A percentile compares a stretch with the other conserved stretches of the same genome.
These are phyloP conservation scores for Plantago lanceolata DNA, from an alignment of 305 asterid genomes.

Conservation along the genomic window DNA sequence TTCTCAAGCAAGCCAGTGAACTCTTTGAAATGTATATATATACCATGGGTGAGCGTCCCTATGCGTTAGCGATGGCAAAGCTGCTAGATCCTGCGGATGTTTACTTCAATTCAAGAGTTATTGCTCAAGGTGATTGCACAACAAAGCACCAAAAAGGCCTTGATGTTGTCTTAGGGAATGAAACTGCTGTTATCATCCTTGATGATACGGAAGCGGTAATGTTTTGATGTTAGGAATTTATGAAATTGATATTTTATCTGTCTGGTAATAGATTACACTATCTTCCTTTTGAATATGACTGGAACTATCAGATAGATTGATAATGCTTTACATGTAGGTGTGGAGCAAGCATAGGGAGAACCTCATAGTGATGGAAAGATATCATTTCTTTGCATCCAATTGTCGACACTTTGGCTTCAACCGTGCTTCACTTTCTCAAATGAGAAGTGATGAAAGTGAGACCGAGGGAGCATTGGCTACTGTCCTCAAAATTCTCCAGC, in stretches of 20 bases:
- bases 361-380: constrained; percentile 80
- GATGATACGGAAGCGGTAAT: constrained; percentile 88
- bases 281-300: neutral
- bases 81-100: constrained; percentile 69
- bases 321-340: constrained; percentile 39
- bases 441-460: constrained; percentile 72
- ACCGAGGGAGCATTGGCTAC: constrained; percentile 71
- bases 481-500: constrained; percentile 60
- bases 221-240: constrained; percentile 7
- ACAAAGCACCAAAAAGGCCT: constrained; percentile 79
- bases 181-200: constrained; percentile 74
- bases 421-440: constrained; percentile 60
- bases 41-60: constrained; percentile 91
- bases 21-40: constrained; percentile 87
- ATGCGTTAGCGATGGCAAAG: constrained; percentile 78
- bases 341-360: constrained; percentile 84
- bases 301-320: constrained; percentile 1
- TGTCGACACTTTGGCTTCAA: constrained; percentile 60
- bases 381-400: constrained; percentile 85
- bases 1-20: constrained; percentile 68
- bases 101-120: constrained; percentile 72
- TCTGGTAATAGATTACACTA: neutral
- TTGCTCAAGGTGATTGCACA: constrained; percentile 83
- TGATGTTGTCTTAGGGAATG: constrained; percentile 82
- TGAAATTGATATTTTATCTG: neutral